phyloP scores from a whole-genome alignment of 2,329 filamentous ascomycete genomes.

The Whalleya microplaca region DNA sequence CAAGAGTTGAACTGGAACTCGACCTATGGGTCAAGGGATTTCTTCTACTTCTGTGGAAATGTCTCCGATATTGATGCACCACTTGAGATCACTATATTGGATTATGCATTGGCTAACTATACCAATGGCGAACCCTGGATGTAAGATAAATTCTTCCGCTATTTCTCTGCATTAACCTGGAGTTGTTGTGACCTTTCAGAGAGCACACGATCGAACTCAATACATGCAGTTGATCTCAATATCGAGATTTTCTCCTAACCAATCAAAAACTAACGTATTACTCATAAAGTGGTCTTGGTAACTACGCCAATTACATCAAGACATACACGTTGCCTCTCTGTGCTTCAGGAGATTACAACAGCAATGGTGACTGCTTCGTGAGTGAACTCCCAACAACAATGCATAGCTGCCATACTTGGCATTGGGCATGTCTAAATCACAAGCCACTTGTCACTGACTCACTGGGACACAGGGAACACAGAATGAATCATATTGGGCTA shows the following conservation, averaged over 20 bases:
- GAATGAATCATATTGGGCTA: constrained; percentile 48
- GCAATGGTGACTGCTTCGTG: constrained; percentile 48
- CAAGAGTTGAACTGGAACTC: constrained; percentile 56
- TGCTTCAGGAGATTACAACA: constrained; percentile 44
- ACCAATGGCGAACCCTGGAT: constrained; percentile 53
- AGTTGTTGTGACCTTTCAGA: neutral
- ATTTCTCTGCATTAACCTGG: neutral
- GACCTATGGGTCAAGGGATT: constrained; percentile 47
- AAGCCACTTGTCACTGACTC: neutral
- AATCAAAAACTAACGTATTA: neutral
- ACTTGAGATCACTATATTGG: constrained; percentile 46
- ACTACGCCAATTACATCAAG: constrained; percentile 56
- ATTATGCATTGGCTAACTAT: constrained; percentile 51
- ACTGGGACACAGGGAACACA: constrained; percentile 31
- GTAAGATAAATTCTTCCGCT: constrained; percentile 6
- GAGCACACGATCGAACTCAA: too few species aligned
- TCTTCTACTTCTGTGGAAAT: constrained; percentile 56
- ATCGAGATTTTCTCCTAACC: too few species aligned
- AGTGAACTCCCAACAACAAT: constrained; percentile 30
- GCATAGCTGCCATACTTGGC: too few species aligned
- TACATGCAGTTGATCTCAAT: too few species aligned
- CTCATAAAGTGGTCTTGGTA: constrained; percentile 48
- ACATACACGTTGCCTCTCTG: constrained; percentile 48
- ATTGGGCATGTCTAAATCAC: neutral
- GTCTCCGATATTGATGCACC: constrained; percentile 51